Evolutionary conservation across 106 monocot genomes (phyloP).

Genomic region (Cymbidium sinense): DNA sequence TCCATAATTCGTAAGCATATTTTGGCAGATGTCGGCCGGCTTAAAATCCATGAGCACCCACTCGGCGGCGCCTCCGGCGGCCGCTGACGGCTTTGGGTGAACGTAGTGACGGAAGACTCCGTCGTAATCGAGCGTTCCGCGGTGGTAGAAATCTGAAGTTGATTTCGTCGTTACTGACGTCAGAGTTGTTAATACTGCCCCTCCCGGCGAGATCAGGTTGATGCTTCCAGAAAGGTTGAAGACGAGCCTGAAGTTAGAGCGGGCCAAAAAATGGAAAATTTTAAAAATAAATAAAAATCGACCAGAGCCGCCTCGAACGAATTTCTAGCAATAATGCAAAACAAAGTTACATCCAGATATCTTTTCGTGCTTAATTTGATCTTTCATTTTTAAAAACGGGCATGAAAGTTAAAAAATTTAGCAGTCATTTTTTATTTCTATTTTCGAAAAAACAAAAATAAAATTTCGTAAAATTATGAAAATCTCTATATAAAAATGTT

Average conservation of each 20-base stretch:
- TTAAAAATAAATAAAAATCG: no score
- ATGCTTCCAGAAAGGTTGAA: background rate
- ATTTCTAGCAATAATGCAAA: no score
- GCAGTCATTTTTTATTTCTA: no score
- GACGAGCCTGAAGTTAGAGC: background rate
- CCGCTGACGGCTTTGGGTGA: background rate
- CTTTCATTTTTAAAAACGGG: no score
- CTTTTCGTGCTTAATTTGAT: no score
- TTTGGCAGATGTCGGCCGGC: background rate
- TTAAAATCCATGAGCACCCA: background rate
- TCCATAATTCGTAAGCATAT: background rate
- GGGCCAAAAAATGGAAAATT: no score
- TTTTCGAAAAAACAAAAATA: no score
- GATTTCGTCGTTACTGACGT: background rate
- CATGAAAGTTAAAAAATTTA: no score
- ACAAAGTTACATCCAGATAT: no score
- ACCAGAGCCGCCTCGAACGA: no score
- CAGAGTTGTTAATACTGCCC: background rate
- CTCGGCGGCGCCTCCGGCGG: background rate
- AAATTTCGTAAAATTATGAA: no score
- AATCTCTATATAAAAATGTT: no score
- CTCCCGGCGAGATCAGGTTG: background rate
- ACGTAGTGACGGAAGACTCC: conserved; percentile 10
- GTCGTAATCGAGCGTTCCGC: conserved; percentile 4
- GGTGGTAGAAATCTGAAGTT: background rate